A percentile compares a stretch with the other conserved stretches of the same genome.
Evolutionary conservation across 2,329 filamentous ascomycete species (phyloP).

Genomic region (Ophiocordyceps camponoti-saundersi): DNA sequence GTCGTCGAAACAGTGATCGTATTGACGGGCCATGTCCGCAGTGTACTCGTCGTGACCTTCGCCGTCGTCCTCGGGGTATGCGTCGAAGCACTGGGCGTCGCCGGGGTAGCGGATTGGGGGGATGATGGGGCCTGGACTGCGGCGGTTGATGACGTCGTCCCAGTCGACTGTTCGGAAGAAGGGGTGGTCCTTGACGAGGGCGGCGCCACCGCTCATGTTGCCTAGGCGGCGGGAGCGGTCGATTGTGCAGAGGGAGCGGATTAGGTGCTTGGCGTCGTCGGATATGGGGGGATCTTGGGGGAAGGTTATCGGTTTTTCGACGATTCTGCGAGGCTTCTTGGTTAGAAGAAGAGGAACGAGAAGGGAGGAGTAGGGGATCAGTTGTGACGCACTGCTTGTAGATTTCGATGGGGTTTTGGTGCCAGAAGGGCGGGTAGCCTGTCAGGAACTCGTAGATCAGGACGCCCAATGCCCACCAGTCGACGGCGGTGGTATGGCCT

Average conservation of each 20-base stretch:
- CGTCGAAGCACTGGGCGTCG: conserved; percentile 67
- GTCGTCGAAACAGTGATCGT: conserved; percentile 54
- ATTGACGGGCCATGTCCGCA: conserved; percentile 48
- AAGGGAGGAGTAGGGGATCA: not conserved
- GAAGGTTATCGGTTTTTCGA: conserved; percentile 61
- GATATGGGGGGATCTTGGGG: conserved; percentile 51
- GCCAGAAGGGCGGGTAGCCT: conserved; percentile 75
- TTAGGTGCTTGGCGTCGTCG: conserved; percentile 54
- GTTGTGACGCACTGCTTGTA: conserved; percentile 49
- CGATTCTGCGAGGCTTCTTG: conserved; percentile 37
- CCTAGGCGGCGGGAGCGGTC: conserved; percentile 64
- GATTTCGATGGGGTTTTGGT: conserved; percentile 73
- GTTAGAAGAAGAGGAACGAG: not conserved
- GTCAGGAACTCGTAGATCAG: conserved; percentile 73
- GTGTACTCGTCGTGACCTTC: conserved; percentile 45
- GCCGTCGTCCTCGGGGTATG: conserved; percentile 62
- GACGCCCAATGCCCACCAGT: conserved; percentile 80
- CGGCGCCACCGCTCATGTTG: conserved; percentile 60
- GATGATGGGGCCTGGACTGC: conserved; percentile 52
- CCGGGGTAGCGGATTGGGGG: conserved; percentile 57
- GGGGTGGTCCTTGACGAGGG: conserved; percentile 54
- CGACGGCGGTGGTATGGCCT: conserved; percentile 58
- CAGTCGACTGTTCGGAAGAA: conserved; percentile 63
- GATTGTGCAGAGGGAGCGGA: conserved; percentile 59
- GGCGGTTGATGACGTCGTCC: conserved; percentile 51